Conservation (phyloP, 2,329 filamentous ascomycete genomes). For the Pseudogymnoascus destructans region DNA sequence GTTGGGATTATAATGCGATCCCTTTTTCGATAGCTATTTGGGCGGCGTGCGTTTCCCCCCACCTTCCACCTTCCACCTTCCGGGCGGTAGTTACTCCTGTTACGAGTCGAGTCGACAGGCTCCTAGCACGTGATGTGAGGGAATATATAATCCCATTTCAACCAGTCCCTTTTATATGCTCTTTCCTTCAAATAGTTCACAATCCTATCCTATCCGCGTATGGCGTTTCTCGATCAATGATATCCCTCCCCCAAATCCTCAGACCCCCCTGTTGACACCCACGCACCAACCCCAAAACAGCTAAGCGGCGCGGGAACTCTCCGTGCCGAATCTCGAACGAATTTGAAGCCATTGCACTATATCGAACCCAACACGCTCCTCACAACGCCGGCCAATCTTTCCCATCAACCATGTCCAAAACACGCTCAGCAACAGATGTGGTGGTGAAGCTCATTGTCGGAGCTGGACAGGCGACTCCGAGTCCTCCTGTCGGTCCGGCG, state of each 20-base stretch:
- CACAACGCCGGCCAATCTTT: neutral
- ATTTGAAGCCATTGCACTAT: neutral
- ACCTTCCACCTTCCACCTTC: too few relatives aligned
- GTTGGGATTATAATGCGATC: neutral
- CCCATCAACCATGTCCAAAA: constrained; percentile 25
- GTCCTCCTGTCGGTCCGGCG: constrained; percentile 89
- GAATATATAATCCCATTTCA: neutral
- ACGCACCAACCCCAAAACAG: neutral
- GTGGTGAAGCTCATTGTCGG: constrained; percentile 97
- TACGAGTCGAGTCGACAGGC: neutral
- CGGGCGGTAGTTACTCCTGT: neutral
- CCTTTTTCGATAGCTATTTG: neutral
- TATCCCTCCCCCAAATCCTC: neutral
- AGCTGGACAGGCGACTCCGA: constrained; percentile 86
- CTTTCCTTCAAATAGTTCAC: neutral
- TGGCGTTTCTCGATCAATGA: neutral
- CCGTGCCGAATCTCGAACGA: neutral
- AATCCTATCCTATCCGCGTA: neutral
- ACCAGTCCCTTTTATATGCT: neutral
- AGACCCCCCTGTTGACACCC: neutral
- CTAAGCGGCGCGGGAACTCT: neutral
- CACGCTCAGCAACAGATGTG: constrained; percentile 38
- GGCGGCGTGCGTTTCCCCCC: neutral
- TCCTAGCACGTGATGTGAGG: neutral
- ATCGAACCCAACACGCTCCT: neutral